Conservation (phyloP, 805 yeast species). For the Schwanniomyces vanrijiae region DNA sequence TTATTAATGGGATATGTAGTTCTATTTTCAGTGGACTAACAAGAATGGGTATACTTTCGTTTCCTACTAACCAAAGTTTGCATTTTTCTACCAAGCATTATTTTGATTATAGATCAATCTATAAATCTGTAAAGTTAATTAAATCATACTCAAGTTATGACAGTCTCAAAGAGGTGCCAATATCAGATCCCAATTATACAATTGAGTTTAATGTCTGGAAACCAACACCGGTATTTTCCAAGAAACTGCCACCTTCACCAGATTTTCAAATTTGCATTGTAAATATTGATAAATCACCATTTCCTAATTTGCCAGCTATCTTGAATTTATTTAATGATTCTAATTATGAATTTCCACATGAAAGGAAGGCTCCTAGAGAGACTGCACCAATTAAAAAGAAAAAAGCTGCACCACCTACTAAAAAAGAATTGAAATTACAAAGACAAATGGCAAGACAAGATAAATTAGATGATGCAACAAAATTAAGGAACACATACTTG, state of each 20-base stretch:
- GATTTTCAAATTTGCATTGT: constrained; percentile 71
- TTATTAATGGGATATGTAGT: not conserved
- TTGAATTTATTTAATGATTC: constrained; percentile 23
- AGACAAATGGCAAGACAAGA: constrained; percentile 26
- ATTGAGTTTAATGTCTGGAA: constrained; percentile 78
- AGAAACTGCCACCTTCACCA: constrained; percentile 67
- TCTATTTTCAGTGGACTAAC: not conserved
- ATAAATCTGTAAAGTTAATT: constrained; percentile 20
- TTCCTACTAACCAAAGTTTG: constrained; percentile 11
- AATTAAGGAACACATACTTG: constrained; percentile 24
- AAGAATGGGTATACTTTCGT: constrained; percentile 13
- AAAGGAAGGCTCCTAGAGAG: not conserved
- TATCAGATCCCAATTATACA: constrained; percentile 12
- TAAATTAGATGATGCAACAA: constrained; percentile 22
- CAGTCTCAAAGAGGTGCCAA: constrained; percentile 3
- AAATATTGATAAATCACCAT: constrained; percentile 40
- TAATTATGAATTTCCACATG: constrained; percentile 8
- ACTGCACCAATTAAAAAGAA: constrained; percentile 7
- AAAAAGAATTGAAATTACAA: constrained; percentile 23
- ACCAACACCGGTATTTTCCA: constrained; percentile 70
- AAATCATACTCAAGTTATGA: constrained; percentile 15
- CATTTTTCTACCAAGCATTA: constrained; percentile 25
- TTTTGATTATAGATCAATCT: constrained; percentile 21
- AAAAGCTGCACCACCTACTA: constrained; percentile 18
- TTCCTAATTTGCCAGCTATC: constrained; percentile 50